phyloP scores from a whole-genome alignment of 1,139 yeast genomes.

The Blastobotrys elegans region DNA sequence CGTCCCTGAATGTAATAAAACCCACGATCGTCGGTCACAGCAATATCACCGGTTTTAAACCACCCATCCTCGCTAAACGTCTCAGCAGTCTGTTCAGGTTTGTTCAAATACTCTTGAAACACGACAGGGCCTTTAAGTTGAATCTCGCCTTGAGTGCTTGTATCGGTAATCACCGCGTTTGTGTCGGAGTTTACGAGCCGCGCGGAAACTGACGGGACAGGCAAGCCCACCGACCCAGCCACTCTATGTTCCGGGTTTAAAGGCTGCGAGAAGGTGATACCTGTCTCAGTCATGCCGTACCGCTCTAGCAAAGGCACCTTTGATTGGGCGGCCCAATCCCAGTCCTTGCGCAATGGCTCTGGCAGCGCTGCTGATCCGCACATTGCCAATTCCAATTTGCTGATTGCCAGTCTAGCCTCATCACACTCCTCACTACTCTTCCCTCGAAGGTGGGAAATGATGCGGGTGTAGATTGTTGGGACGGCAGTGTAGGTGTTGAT shows the following conservation, averaged over 20 bases:
- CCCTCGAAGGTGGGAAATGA: conserved; percentile 25
- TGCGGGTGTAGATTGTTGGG: conserved; percentile 36
- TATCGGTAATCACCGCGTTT: conserved; percentile 22
- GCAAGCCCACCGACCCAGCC: conserved; percentile 35
- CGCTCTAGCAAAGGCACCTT: conserved; percentile 45
- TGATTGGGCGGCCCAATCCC: conserved; percentile 33
- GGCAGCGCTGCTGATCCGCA: conserved; percentile 39
- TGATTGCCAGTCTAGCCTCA: conserved; percentile 18
- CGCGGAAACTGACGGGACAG: conserved; percentile 34
- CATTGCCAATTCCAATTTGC: conserved; percentile 30
- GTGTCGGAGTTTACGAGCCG: conserved; percentile 30
- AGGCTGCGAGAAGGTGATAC: conserved; percentile 36
- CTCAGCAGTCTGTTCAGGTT: conserved; percentile 32
- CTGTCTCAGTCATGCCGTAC: conserved; percentile 62
- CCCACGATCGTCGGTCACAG: conserved; percentile 48
- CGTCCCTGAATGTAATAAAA: conserved; percentile 47
- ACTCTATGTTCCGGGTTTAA: conserved; percentile 25
- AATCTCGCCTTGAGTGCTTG: conserved; percentile 30
- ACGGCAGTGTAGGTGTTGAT: conserved; percentile 38
- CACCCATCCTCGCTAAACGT: conserved; percentile 46
- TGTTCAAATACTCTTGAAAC: conserved; percentile 33
- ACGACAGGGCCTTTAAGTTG: conserved; percentile 34
- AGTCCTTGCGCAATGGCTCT: conserved; percentile 31
- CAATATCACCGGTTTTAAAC: conserved; percentile 79
- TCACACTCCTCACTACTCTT: conserved; percentile 12